Evolutionary conservation across 805 yeast genomes (phyloP), one percentile per base, ranked within the genome.

Genomic region (Alloascoidea africana): DNA sequence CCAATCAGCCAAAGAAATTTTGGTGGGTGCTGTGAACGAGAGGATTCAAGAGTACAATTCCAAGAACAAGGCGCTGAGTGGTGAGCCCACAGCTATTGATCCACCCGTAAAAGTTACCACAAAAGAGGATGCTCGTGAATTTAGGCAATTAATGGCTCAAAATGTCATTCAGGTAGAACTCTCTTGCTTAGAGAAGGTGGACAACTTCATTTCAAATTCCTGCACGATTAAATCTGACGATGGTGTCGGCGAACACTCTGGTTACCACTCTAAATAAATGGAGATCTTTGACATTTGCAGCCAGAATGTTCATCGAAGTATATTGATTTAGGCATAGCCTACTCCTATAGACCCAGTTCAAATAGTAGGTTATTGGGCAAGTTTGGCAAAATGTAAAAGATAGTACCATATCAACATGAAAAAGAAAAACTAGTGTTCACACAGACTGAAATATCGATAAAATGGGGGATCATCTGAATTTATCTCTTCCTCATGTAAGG

Each of bases 361-460:
- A n/a, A n/a, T n/a, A n/a, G n/a, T n/a, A n/a, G n/a, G n/a, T n/a
- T n/a, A n/a, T n/a, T n/a, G n/a, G n/a, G n/a, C n/a, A n/a, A n/a
- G n/a, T n/a, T n/a, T n/a, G n/a, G n/a, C n/a, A n/a, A n/a, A n/a
- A n/a, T n/a, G n/a, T n/a, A n/a, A n/a, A n/a, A n/a, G n/a, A n/a
- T n/a, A n/a, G n/a, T n/a, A n/a, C n/a, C n/a, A n/a, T n/a, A n/a
- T n/a, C n/a, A n/a, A n/a, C n/a, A n/a, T n/a, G n/a, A n/a, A n/a
- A n/a, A n/a, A n/a, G n/a, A n/a, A 23, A 23, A 8, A 23, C 47
- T 45, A 58, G 41, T 60, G 63, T 37, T 59, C 64, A 42, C 64
- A 59, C 16, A 58, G 45, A 3, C 57, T 50, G 38, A 59, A 55
- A 11, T 27, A 8, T 36, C 58, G 44, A 11, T 11, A 27, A 41